Evolutionary conservation across 2,329 filamentous ascomycete genomes (phyloP).

Genomic region (Aspergillus amoenus): DNA sequence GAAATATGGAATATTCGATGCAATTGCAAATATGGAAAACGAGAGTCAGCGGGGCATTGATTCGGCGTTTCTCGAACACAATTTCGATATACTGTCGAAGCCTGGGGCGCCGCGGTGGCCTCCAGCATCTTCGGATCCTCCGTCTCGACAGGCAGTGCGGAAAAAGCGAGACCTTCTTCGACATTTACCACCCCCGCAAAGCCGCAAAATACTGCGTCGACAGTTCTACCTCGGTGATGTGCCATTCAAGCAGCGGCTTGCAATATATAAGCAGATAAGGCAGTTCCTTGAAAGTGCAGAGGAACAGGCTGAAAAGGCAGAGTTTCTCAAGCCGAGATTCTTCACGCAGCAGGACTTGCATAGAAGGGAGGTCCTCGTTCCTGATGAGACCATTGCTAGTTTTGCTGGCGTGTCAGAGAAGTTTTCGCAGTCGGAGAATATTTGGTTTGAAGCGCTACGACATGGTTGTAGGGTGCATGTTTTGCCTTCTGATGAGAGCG

Average conservation of each 20-base stretch:
- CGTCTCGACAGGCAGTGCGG: background rate
- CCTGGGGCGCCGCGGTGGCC: too few species aligned
- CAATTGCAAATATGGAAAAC: background rate
- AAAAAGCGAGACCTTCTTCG: background rate
- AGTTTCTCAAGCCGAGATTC: background rate
- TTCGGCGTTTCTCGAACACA: background rate
- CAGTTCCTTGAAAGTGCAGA: background rate
- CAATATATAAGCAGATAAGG: background rate
- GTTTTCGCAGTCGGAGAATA: constrained; percentile 35
- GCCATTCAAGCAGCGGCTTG: background rate
- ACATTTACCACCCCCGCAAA: background rate
- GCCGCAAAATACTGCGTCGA: background rate
- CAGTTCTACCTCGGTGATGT: background rate
- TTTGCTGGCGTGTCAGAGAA: constrained; percentile 32
- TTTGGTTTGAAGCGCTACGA: constrained; percentile 34
- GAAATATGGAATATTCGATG: background rate
- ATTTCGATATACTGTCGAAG: background rate
- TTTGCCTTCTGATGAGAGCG: constrained; percentile 28
- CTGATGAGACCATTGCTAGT: constrained; percentile 36
- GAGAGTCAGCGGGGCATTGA: background rate
- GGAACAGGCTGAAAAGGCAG: background rate
- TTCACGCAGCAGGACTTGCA: background rate
- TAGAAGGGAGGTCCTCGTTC: constrained; percentile 26
- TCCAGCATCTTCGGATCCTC: too few species aligned
- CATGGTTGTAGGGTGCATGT: constrained; percentile 43